Base-by-base conservation (phyloP, 495 filamentous ascomycete genomes). In the Aspergillus ostianus region DNA sequence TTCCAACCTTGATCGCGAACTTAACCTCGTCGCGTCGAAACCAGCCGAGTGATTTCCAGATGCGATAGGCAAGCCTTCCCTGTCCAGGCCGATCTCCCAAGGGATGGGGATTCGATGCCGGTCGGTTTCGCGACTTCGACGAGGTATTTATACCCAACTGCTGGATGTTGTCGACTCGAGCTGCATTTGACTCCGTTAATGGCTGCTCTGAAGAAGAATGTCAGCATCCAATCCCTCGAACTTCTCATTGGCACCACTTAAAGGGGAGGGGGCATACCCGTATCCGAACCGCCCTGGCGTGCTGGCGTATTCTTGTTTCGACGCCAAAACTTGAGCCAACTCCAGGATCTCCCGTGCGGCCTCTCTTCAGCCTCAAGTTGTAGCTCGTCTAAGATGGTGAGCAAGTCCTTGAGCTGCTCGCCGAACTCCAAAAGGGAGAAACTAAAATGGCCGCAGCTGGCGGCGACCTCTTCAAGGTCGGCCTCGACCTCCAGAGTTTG, bases 391-490 rank as follows among this genome's bases (percentile, higher is more conserved):
- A 98, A 68, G 19, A 95, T 87, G 46, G 88, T 80, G n/a, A 98
- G 72, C 61, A 93, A 90, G 12, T 80, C 83, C 57, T 90, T 83
- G 79, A 96, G 87, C 68, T 97, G 91, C 67, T 96, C 89, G 0
- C 92, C 92, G 71, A 98, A 91, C 61, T 91, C 87, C 57, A 92
- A 81, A 26, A 98, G 77, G 19, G 90, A 92, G 66, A 92, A 96
- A 67, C 88, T 90, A 69, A 97, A 98, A 68, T 98, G 91, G 3
- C 93, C 93, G 66, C 94, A 98, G 48, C 91, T 93, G 6, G 94
- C 94, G 30, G 92, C 91, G 9, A 98, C 92, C 72, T 98, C 94
- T 70, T 98, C 94, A 52, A 96, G 89, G 67, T 97, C 94, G 6
- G 94, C 94, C 60, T 93, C 89, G n/a, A 90, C 78, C 46, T 87